Base-by-base conservation (phyloP, 805 yeast genomes). In the Suhomyces sp. region DNA sequence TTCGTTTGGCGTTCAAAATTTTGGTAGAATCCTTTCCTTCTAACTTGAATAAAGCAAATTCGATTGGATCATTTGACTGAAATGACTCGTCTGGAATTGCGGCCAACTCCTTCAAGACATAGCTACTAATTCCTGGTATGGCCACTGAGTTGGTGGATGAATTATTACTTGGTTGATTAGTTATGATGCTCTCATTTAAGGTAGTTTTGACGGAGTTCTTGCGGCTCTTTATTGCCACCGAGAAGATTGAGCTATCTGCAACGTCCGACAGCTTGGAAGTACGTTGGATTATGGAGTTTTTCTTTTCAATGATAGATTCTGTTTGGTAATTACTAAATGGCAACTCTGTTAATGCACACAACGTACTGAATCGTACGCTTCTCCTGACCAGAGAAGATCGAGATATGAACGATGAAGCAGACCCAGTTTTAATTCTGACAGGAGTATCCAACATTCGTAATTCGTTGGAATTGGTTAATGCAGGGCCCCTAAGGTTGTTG, bases 61-160 rank as follows among this genome's bases (percentile, higher is more conserved):
- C 79, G 12, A 91, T 74, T 0, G 96, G 97, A 67, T 90, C 88
- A 15, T 79, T 82, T 27, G 78, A 81, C 40, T 73, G 76, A 42
- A 80, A 72, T 0, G 85, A 77, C 46, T 87, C 91, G 66, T 93
- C 97, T 0, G 97, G 93, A 48, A 92, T 83, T 5, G 88, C 87
- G 1, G 96, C 96, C 47, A 91, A 77, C 61, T 86, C 90, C 42
- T 73, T 72, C 46, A 76, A 63, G 5, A 72, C 74, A 55, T 63
- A 67, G 51, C 62, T 72, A 58, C 76, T 73, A 17, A 76, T 74
- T 1, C 79, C 80, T 1, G 87, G 87, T 46, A 88, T 84, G 1
- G 84, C 86, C 4, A 78, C 80, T 4, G 59, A 50, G 48, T 60
- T 56, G 13, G 56, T 56, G 4, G 57, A 57, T 2, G 57, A 51